Conservation (phyloP, 2,329 filamentous ascomycete genomes). For the Aureobasidium subglaciale region DNA sequence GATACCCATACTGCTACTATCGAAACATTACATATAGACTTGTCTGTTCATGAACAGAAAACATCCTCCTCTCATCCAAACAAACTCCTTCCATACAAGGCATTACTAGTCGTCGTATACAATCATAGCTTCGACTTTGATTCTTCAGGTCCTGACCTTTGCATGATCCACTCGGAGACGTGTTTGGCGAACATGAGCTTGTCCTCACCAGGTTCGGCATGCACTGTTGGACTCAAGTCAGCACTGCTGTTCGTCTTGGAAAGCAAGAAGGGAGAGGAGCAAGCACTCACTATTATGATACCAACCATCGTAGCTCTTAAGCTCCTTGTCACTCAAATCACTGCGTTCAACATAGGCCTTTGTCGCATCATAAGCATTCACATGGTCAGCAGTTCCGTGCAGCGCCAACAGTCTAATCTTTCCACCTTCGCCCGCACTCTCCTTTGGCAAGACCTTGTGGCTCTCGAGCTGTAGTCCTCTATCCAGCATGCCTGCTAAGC, state of each 20-base stretch:
- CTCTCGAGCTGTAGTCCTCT: constrained; percentile 55
- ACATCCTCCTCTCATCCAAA: neutral
- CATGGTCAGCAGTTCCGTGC: constrained; percentile 69
- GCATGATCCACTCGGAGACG: constrained; percentile 30
- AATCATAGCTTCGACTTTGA: constrained; percentile 1
- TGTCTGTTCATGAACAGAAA: constrained; percentile 8
- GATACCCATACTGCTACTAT: constrained; percentile 1
- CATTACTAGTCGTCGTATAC: neutral
- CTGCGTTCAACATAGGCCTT: constrained; percentile 56
- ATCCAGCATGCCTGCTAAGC: constrained; percentile 69
- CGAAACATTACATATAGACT: constrained; percentile 3
- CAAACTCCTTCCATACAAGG: neutral
- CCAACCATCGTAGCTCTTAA: constrained; percentile 68
- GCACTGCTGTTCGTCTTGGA: neutral
- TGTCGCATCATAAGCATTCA: constrained; percentile 59
- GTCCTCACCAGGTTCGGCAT: constrained; percentile 31
- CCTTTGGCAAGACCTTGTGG: constrained; percentile 44
- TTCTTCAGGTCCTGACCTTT: constrained; percentile 5
- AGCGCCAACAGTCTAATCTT: constrained; percentile 62
- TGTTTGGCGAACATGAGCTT: constrained; percentile 28
- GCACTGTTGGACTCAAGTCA: constrained; percentile 20
- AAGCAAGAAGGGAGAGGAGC: no score
- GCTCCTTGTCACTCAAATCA: constrained; percentile 58
- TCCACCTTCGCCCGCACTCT: constrained; percentile 41
- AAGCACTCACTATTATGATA: constrained; percentile 58